These are phyloP conservation scores for Trifolium subterraneum DNA, from an alignment of 306 rosid species.

Conservation along the genomic window DNA sequence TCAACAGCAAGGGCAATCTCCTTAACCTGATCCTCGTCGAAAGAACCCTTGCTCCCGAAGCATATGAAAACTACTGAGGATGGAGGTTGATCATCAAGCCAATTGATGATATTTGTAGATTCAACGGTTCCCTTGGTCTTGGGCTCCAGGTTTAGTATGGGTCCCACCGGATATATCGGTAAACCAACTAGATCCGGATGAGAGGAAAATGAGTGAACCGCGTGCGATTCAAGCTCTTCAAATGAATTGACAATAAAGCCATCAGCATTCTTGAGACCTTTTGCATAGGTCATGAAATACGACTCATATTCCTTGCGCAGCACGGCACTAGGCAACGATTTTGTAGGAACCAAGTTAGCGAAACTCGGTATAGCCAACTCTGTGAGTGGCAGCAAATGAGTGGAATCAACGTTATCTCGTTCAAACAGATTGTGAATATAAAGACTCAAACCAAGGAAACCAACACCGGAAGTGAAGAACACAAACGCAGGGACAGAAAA, in stretches of 20 bases:
- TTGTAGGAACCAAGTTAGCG: not conserved
- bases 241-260: not conserved
- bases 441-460: slow-evolving; percentile 40
- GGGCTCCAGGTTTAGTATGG: not conserved
- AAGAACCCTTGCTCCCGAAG: slow-evolving; percentile 1
- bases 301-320: not conserved
- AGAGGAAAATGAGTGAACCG: not conserved
- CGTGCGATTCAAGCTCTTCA: not conserved
- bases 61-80: not conserved
- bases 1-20: not conserved
- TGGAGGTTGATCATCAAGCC: not conserved
- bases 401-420: not conserved
- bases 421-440: slow-evolving; percentile 37
- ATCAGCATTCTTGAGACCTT: not conserved
- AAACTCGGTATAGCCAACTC: not conserved
- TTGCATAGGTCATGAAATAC: not conserved
- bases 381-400: not conserved
- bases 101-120: not conserved
- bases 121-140: not conserved
- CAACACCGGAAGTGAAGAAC: slow-evolving; percentile 49
- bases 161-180: not conserved
- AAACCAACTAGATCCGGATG: not conserved
- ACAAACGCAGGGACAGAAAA: slow-evolving; percentile 52
- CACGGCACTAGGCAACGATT: not conserved
- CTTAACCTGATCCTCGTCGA: not conserved